phyloP scores from a whole-genome alignment of 1,284 basidiomycete genomes.

The Laetiporus sulphureus region DNA sequence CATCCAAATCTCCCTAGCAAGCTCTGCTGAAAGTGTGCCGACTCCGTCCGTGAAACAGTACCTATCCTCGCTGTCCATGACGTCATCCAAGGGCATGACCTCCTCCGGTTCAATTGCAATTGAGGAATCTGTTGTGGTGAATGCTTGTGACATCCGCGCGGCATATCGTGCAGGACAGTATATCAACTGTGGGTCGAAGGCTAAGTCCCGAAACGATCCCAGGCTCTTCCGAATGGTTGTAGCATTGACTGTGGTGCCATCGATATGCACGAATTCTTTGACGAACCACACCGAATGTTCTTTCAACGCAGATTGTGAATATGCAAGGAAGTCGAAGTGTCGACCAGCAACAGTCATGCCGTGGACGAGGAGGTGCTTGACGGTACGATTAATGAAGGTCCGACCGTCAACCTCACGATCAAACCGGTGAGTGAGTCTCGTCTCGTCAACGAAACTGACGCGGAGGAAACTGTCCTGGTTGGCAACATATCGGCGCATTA shows the following conservation, averaged over 20 bases:
- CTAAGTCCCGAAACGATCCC: slow-evolving; percentile 43
- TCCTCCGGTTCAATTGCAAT: slow-evolving; percentile 47
- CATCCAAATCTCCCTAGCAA: slow-evolving; percentile 48
- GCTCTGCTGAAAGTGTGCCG: slow-evolving; percentile 53
- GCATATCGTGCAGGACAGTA: slow-evolving; percentile 64
- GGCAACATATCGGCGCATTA: slow-evolving; percentile 44
- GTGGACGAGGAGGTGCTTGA: slow-evolving; percentile 35
- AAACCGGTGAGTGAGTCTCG: slow-evolving; percentile 38
- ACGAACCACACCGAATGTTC: slow-evolving; percentile 56
- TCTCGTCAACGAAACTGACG: slow-evolving; percentile 59
- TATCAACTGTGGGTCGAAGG: slow-evolving; percentile 39
- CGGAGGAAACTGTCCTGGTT: slow-evolving; percentile 54
- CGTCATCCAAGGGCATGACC: slow-evolving; percentile 39
- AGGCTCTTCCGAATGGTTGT: slow-evolving; percentile 42
- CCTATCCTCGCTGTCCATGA: slow-evolving; percentile 23
- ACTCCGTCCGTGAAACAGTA: slow-evolving; percentile 65
- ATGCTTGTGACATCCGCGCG: slow-evolving; percentile 65
- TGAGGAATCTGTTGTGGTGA: slow-evolving; percentile 62
- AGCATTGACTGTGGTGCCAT: slow-evolving; percentile 31
- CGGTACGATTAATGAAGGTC: slow-evolving; percentile 36
- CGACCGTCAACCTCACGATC: slow-evolving; percentile 45
- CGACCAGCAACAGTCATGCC: slow-evolving; percentile 45
- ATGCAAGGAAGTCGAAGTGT: slow-evolving; percentile 50
- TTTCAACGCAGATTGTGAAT: slow-evolving; percentile 48
- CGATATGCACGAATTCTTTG: slow-evolving; percentile 34